Conservation (phyloP, 495 filamentous ascomycete genomes). For the Penicillium soppii region DNA sequence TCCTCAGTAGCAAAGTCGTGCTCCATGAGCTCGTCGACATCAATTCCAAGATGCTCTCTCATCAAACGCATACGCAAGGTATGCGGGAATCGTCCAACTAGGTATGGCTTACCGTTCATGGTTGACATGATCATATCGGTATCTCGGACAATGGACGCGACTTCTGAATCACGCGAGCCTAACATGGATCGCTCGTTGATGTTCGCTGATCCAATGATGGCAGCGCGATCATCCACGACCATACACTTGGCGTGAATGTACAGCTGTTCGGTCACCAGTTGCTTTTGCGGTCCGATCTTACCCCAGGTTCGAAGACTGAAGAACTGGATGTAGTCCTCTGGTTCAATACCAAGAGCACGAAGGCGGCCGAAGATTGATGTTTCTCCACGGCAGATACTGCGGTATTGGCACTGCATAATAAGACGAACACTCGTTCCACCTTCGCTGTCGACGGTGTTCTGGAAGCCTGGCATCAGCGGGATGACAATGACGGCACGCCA, state of each 20-base stretch:
- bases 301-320: constrained; percentile 93
- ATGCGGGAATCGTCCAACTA: constrained; percentile 89
- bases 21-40: constrained; percentile 87
- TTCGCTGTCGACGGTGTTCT: constrained; percentile 91
- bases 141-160: constrained; percentile 87
- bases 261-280: constrained; percentile 89
- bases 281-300: constrained; percentile 77
- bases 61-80: constrained; percentile 91
- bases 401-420: constrained; percentile 98
- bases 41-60: constrained; percentile 94
- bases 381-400: constrained; percentile 93
- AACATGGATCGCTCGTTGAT: constrained; percentile 99
- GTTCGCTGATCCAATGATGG: constrained; percentile 95
- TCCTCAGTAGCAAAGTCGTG: constrained; percentile 61
- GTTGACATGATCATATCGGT: constrained; percentile 90
- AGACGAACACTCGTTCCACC: constrained; percentile 92
- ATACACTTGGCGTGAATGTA: constrained; percentile 99
- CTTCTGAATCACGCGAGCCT: constrained; percentile 87
- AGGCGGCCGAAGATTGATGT: constrained; percentile 89
- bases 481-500: constrained; percentile 96
- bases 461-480: constrained; percentile 95
- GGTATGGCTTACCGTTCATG: constrained; percentile 86
- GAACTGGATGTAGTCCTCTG: constrained; percentile 96
- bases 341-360: constrained; percentile 80
- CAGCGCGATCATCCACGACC: constrained; percentile 91